These are phyloP conservation scores for Alternaria brassicicola DNA, from an alignment of 2,329 filamentous ascomycete species.

Conservation along the genomic window DNA sequence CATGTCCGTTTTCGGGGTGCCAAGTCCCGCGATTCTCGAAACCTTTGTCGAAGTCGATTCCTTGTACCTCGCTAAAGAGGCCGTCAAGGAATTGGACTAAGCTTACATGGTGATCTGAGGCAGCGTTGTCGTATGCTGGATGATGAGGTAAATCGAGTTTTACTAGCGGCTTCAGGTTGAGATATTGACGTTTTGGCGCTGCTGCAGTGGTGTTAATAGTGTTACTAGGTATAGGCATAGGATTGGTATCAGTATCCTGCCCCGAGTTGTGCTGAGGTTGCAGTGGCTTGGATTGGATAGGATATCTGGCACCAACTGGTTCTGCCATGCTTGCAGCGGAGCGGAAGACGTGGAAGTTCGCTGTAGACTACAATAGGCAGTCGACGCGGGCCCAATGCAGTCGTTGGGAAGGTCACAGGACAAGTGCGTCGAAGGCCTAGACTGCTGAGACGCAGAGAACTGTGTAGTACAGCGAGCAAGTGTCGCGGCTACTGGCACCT, in stretches of 20 bases:
- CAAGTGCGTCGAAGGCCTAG: constrained; percentile 5
- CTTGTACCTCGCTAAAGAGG: constrained; percentile 25
- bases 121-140: constrained; percentile 11
- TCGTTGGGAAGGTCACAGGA: constrained; percentile 10
- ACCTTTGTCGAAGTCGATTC: constrained; percentile 23
- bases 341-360: constrained; percentile 23
- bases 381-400: constrained; percentile 1
- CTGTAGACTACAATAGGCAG: constrained; percentile 1
- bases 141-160: constrained; percentile 29
- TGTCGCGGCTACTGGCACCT: background rate
- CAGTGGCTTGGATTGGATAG: constrained; percentile 10
- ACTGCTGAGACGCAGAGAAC: background rate
- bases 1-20: constrained; percentile 11
- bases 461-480: background rate
- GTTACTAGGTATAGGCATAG: background rate
- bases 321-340: constrained; percentile 19
- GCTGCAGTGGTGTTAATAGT: background rate
- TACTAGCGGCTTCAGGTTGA: constrained; percentile 15
- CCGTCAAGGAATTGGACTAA: constrained; percentile 23
- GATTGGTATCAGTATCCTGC: background rate
- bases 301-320: background rate
- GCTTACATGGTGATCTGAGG: constrained; percentile 6
- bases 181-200: constrained; percentile 5
- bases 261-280: background rate
- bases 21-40: constrained; percentile 22